Conservation (phyloP, 192 early-diverging fungal genomes). For the Entomortierella beljakovae region DNA sequence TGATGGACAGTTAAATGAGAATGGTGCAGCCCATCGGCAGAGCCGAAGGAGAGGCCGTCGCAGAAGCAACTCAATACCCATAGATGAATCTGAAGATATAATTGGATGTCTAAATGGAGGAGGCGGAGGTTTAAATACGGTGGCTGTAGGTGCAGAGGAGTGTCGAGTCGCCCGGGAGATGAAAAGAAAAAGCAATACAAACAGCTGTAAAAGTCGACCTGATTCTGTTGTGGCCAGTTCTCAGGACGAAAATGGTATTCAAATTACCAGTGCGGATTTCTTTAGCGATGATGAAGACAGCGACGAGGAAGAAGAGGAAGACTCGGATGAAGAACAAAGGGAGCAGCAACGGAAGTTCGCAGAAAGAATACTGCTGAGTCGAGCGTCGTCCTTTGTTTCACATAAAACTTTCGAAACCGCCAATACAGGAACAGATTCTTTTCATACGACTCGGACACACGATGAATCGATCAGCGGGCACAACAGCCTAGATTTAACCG, state of each 20-base stretch:
- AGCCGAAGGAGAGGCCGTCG: not conserved
- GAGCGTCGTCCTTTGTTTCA: not conserved
- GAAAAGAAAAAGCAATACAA: not conserved
- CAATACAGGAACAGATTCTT: not conserved
- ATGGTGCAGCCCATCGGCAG: no score
- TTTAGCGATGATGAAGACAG: not conserved
- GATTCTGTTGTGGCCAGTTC: not conserved
- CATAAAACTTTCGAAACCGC: not conserved
- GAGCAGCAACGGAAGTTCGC: not conserved
- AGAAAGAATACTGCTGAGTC: conserved; percentile 2
- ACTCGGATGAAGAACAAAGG: not conserved
- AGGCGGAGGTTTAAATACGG: conserved; percentile 21
- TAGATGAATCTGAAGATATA: not conserved
- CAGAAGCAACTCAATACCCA: not conserved
- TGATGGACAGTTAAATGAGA: no score
- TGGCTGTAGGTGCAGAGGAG: conserved; percentile 8
- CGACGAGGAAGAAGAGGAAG: conserved; percentile 2
- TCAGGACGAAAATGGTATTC: no score
- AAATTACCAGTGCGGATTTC: no score
- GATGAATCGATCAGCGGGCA: not conserved
- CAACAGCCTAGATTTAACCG: not conserved
- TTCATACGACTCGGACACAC: conserved; percentile 14
- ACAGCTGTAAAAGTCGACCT: conserved; percentile 1
- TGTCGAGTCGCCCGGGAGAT: not conserved
- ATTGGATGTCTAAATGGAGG: conserved; percentile 10